These are phyloP conservation scores for Ulota crispa DNA, from an alignment of 225 moss, liverwort and hornwort species.

Conservation along the genomic window DNA sequence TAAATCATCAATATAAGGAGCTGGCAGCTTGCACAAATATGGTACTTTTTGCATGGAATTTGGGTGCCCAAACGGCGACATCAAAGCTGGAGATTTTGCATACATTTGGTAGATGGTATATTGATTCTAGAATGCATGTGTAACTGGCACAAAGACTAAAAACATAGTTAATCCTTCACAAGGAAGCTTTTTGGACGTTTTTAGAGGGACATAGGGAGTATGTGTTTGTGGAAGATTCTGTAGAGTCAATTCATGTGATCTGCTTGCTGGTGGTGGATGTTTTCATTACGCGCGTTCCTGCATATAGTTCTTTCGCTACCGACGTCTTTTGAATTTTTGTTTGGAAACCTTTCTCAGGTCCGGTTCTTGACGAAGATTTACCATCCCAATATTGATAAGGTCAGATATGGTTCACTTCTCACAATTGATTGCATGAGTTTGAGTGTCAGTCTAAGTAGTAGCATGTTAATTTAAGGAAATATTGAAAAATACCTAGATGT, in stretches of 20 bases:
- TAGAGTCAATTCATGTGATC: neutral
- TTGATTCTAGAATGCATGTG: too few relatives aligned
- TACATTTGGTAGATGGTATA: too few relatives aligned
- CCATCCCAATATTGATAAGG: conserved; percentile 99
- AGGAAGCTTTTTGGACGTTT: too few relatives aligned
- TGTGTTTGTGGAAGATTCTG: neutral
- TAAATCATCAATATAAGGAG: too few relatives aligned
- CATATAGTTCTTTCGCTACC: neutral
- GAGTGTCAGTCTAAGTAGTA: neutral
- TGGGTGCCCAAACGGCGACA: too few relatives aligned
- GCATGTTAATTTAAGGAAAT: neutral
- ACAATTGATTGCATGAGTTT: neutral
- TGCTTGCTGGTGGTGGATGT: neutral
- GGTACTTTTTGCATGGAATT: too few relatives aligned
- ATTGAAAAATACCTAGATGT: neutral
- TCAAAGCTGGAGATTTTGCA: too few relatives aligned
- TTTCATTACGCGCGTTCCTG: neutral
- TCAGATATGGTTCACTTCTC: neutral
- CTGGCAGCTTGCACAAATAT: too few relatives aligned
- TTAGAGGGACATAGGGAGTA: too few relatives aligned
- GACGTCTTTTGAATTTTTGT: neutral
- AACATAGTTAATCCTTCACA: too few relatives aligned
- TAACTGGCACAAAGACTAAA: too few relatives aligned
- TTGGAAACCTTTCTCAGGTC: conserved; percentile 46
- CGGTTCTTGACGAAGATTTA: conserved; percentile 98